phyloP scores from a whole-genome alignment of 768 basidiomycete genomes.

The Hortiboletus campestris region DNA sequence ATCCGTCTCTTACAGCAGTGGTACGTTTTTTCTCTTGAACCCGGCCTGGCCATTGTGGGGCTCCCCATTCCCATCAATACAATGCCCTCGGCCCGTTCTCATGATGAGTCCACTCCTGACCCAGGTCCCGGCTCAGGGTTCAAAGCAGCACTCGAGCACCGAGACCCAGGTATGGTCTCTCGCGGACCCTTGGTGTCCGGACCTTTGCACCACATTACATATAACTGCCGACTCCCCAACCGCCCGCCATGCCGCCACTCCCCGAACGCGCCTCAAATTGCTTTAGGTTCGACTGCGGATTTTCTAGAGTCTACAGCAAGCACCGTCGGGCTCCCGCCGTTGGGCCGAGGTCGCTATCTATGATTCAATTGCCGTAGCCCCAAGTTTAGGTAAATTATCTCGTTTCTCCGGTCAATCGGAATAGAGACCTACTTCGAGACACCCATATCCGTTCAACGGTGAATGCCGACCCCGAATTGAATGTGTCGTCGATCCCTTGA shows the following conservation, averaged over 20 bases:
- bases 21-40: too few relatives aligned
- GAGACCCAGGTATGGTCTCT: background rate
- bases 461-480: background rate
- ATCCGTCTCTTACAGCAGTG: background rate
- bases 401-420: background rate
- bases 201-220: background rate
- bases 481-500: background rate
- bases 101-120: background rate
- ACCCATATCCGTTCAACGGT: background rate
- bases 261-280: background rate
- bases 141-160: background rate
- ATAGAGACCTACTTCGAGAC: background rate
- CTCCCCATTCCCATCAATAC: background rate
- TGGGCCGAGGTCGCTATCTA: background rate
- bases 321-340: background rate
- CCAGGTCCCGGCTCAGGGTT: background rate
- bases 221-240: background rate
- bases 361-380: background rate
- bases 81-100: background rate
- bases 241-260: background rate
- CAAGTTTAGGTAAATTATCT: background rate
- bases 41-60: background rate
- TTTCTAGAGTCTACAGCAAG: conserved; percentile 7
- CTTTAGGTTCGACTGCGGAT: background rate
- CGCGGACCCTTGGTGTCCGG: background rate